Evolutionary conservation across 495 filamentous ascomycete genomes (phyloP).

Genomic region (Penicillium paxilli): DNA sequence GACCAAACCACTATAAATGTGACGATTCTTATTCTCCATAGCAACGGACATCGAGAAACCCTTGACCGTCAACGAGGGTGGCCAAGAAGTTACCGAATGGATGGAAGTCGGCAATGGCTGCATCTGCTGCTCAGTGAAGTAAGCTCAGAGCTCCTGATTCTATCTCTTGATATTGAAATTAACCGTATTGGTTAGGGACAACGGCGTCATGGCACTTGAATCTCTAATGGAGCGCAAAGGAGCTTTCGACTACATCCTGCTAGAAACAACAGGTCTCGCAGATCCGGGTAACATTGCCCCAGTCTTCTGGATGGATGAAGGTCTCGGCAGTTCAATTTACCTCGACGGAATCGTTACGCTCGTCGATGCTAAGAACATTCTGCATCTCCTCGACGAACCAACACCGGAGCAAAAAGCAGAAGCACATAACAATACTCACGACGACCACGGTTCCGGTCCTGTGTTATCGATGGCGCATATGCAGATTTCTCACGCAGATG

Average conservation of each 20-base stretch:
- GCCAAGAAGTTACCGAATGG: conserved; percentile 89
- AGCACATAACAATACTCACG: conserved; percentile 43
- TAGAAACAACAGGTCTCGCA: conserved; percentile 93
- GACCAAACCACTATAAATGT: neutral
- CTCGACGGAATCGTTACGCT: conserved; percentile 96
- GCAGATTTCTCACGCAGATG: conserved; percentile 96
- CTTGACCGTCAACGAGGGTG: conserved; percentile 81
- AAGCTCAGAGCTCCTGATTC: conserved; percentile 5
- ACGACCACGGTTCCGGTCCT: conserved; percentile 56
- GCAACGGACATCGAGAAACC: conserved; percentile 93
- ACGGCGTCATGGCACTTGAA: conserved; percentile 90
- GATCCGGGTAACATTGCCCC: conserved; percentile 96
- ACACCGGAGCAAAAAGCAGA: conserved; percentile 53
- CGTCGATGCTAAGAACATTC: conserved; percentile 91
- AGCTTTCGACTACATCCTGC: conserved; percentile 94
- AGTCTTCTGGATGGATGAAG: conserved; percentile 96
- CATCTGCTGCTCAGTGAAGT: conserved; percentile 98
- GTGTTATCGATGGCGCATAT: conserved; percentile 87
- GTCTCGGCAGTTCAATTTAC: conserved; percentile 89
- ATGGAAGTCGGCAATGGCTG: conserved; percentile 95
- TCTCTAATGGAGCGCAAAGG: conserved; percentile 93
- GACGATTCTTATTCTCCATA: conserved; percentile 26
- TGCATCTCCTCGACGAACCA: conserved; percentile 75
- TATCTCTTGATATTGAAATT: neutral
- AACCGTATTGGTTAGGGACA: conserved; percentile 57